A percentile compares a stretch with the other conserved stretches of the same genome.
phyloP scores from a whole-genome alignment of 176 grass and related monocot species.

The Avena insularis region DNA sequence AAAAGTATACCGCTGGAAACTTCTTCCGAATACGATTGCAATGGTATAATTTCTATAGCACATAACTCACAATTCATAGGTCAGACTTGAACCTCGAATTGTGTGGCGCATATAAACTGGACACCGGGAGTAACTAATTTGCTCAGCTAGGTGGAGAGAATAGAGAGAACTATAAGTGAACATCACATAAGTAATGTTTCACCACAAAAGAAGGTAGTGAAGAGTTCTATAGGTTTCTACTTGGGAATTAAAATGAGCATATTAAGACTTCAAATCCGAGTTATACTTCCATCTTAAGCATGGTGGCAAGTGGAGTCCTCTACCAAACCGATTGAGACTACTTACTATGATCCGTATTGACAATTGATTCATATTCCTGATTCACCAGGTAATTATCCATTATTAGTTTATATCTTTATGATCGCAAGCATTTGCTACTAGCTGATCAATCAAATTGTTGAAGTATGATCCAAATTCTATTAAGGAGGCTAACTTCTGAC shows the following conservation, averaged over 20 bases:
- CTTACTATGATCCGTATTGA: background rate
- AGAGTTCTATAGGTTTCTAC: conserved; percentile 8
- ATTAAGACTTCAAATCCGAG: conserved; percentile 10
- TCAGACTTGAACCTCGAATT: background rate
- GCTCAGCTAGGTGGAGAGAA: conserved; percentile 20
- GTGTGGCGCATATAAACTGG: background rate
- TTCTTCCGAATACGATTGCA: background rate
- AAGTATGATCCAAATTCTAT: too few species aligned
- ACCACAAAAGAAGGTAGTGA: background rate
- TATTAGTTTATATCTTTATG: conserved; percentile 6
- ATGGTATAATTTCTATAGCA: background rate
- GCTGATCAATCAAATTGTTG: background rate
- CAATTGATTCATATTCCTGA: background rate
- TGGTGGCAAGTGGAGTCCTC: background rate
- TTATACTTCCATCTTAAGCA: background rate
- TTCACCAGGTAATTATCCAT: background rate
- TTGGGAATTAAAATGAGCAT: conserved; percentile 10
- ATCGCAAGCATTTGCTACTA: background rate
- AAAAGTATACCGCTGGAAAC: background rate
- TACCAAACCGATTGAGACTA: background rate
- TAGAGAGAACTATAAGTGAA: conserved; percentile 27
- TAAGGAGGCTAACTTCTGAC: too few species aligned
- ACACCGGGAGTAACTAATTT: conserved; percentile 5
- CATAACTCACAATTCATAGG: background rate
- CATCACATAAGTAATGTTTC: background rate